Conservation (phyloP, 148 eudicot species). For the Nepenthes mirabilis region DNA sequence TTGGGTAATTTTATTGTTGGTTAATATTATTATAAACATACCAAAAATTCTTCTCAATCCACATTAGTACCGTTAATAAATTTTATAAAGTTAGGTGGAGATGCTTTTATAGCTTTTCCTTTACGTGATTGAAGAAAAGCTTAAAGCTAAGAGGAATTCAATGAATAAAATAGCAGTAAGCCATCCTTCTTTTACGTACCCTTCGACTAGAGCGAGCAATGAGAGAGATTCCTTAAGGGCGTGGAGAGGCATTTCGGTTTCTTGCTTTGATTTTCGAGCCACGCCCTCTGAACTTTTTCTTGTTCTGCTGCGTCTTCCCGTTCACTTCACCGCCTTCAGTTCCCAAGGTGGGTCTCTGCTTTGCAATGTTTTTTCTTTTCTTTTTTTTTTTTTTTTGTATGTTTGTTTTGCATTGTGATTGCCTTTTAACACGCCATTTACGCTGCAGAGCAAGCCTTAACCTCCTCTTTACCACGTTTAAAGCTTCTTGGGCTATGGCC, state of each 20-base stretch:
- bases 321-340: slow-evolving; percentile 4
- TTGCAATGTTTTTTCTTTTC: neutral
- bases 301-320: neutral
- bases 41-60: too few relatives aligned
- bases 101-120: slow-evolving; percentile 15
- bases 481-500: neutral
- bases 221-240: slow-evolving; percentile 19
- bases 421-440: slow-evolving; percentile 10
- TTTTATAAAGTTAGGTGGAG: slow-evolving; percentile 13
- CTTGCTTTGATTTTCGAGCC: slow-evolving; percentile 11
- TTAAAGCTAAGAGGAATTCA: neutral
- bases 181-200: neutral
- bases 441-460: neutral
- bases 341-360: neutral
- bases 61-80: neutral
- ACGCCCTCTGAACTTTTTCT: slow-evolving; percentile 3
- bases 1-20: too few relatives aligned
- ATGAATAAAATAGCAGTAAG: neutral
- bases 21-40: too few relatives aligned
- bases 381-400: neutral
- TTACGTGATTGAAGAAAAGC: slow-evolving; percentile 14
- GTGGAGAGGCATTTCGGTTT: slow-evolving; percentile 14
- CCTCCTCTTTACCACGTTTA: slow-evolving; percentile 3
- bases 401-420: neutral
- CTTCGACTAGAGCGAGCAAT: neutral